A percentile compares a stretch with the other conserved stretches of the same genome.
Evolutionary conservation across 108 stramenopile genomes (phyloP).

Genomic region (Epithemia pelagica): DNA sequence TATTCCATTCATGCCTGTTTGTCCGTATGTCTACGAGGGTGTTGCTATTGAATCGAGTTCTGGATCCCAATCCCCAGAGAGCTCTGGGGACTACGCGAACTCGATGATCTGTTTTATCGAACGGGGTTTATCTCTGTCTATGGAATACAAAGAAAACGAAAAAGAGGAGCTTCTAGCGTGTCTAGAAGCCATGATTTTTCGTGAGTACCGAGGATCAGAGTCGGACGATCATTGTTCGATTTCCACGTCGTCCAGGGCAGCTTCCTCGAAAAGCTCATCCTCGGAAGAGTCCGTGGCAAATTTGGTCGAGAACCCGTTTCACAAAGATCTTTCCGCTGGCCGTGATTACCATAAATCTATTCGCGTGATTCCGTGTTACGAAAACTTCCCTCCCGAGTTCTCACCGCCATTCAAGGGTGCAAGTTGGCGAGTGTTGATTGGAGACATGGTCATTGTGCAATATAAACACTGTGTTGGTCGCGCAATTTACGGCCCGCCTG

Average conservation of each 20-base stretch:
- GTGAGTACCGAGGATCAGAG: not conserved
- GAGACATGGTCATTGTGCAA: slow-evolving; percentile 52
- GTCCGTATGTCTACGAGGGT: not conserved
- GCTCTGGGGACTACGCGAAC: too few species aligned
- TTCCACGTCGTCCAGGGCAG: not conserved
- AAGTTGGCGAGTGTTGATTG: slow-evolving; percentile 44
- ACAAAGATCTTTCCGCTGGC: not conserved
- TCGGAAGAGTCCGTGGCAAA: not conserved
- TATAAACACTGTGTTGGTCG: slow-evolving; percentile 35
- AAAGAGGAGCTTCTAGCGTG: not conserved
- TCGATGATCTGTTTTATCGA: too few species aligned
- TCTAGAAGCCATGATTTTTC: not conserved
- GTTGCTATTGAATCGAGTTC: not conserved
- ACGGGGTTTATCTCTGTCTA: not conserved
- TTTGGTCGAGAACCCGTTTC: not conserved
- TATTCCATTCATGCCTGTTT: not conserved
- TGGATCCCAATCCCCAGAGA: not conserved
- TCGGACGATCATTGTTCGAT: not conserved
- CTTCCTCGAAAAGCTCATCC: not conserved
- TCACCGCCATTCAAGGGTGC: not conserved
- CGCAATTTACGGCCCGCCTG: not conserved
- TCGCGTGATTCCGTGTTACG: not conserved
- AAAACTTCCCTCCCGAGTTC: not conserved
- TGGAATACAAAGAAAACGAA: not conserved
- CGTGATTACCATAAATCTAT: not conserved